Conservation (phyloP, 352 stramenopile genomes). For the Phytophthora pistaciae region DNA sequence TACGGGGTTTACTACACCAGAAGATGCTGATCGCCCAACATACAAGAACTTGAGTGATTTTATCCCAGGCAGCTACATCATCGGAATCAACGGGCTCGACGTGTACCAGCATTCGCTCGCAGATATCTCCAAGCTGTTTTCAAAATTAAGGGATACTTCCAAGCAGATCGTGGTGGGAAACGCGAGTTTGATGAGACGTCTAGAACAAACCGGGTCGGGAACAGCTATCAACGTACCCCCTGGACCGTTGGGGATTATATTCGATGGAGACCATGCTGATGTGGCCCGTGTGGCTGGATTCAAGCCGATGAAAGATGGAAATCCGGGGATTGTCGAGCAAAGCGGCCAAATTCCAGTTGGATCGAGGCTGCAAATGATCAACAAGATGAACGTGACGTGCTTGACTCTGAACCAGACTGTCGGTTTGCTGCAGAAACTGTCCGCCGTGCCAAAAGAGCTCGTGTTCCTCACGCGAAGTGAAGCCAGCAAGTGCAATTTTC, state of each 20-base stretch:
- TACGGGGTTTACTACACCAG: slow-evolving; percentile 50
- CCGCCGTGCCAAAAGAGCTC: slow-evolving; percentile 47
- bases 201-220: slow-evolving; percentile 22
- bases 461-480: slow-evolving; percentile 29
- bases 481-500: slow-evolving; percentile 31
- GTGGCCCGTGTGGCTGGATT: slow-evolving; percentile 50
- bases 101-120: slow-evolving; percentile 57
- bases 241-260: slow-evolving; percentile 59
- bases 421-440: slow-evolving; percentile 58
- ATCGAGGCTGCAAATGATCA: slow-evolving; percentile 52
- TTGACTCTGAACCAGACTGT: slow-evolving; percentile 47
- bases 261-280: slow-evolving; percentile 42
- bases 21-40: slow-evolving; percentile 43
- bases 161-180: slow-evolving; percentile 65
- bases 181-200: slow-evolving; percentile 30
- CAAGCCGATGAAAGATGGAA: slow-evolving; percentile 41
- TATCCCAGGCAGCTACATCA: slow-evolving; percentile 60
- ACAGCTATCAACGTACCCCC: slow-evolving; percentile 37
- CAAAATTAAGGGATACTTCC: slow-evolving; percentile 46
- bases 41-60: slow-evolving; percentile 50
- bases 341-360: slow-evolving; percentile 45
- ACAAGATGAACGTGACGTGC: slow-evolving; percentile 66
- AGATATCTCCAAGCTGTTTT: slow-evolving; percentile 49
- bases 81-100: slow-evolving; percentile 72
- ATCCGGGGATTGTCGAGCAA: slow-evolving; percentile 42